Conservation (phyloP, 2,329 filamentous ascomycete species). For the Lachnellula subtilissima region DNA sequence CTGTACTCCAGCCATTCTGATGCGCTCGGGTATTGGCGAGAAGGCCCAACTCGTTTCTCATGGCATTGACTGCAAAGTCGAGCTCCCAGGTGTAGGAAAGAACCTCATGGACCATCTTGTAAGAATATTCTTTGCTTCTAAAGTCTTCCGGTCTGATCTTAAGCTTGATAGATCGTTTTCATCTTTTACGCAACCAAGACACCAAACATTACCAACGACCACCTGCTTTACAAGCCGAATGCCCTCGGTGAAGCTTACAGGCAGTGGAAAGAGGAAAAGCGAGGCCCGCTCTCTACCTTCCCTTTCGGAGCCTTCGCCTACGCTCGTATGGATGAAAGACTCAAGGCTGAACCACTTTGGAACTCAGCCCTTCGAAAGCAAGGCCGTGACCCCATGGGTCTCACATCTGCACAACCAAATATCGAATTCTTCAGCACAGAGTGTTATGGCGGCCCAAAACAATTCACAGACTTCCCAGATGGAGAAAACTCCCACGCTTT, state of each 20-base stretch:
- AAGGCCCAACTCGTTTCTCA: constrained; percentile 36
- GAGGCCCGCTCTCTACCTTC: constrained; percentile 54
- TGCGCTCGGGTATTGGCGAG: constrained; percentile 42
- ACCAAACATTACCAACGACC: constrained; percentile 49
- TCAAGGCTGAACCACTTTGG: constrained; percentile 52
- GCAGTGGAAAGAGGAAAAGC: constrained; percentile 54
- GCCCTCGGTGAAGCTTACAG: constrained; percentile 46
- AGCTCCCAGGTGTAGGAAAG: constrained; percentile 59
- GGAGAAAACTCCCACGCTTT: constrained; percentile 51
- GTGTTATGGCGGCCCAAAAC: constrained; percentile 56
- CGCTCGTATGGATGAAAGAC: constrained; percentile 55
- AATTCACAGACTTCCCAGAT: constrained; percentile 48
- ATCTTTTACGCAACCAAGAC: constrained; percentile 56
- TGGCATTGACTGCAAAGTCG: constrained; percentile 46
- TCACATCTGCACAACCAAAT: constrained; percentile 52
- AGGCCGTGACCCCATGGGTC: constrained; percentile 59
- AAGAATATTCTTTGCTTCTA: constrained; percentile 10
- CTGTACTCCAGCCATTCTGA: constrained; percentile 43
- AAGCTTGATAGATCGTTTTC: constrained; percentile 44
- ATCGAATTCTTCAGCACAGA: constrained; percentile 60
- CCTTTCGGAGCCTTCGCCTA: constrained; percentile 60
- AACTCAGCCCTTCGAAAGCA: constrained; percentile 40
- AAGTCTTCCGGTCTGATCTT: constrained; percentile 5
- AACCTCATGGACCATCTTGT: constrained; percentile 56
- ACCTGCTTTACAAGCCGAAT: constrained; percentile 51